Percentiles rank a stretch among this genome's conserved stretches.
These are phyloP conservation scores for Phlegmacium glaucopus DNA, from an alignment of 768 basidiomycete species.

Conservation along the genomic window DNA sequence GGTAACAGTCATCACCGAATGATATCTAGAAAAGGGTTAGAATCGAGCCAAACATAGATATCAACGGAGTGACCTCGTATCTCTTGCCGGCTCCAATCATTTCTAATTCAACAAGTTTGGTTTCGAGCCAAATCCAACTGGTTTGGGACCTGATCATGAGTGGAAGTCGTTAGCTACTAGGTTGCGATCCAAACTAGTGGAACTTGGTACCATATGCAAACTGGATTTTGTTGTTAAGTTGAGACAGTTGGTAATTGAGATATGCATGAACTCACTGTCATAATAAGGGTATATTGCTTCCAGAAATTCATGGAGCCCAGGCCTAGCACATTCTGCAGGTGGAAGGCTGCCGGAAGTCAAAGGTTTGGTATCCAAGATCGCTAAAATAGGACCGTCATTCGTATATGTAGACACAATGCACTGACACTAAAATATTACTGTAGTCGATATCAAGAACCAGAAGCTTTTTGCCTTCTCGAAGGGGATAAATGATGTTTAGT, in stretches of 20 bases:
- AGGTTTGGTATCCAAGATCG: conserved; percentile 83
- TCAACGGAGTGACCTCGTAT: conserved; percentile 53
- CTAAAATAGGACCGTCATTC: conserved; percentile 30
- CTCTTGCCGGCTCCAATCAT: conserved; percentile 71
- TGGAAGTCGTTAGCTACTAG: not conserved
- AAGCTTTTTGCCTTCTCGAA: conserved; percentile 73
- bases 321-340: conserved; percentile 78
- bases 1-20: conserved; percentile 41
- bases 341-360: conserved; percentile 79
- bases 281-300: conserved; percentile 78
- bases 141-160: conserved; percentile 66
- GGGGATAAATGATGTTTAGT: conserved; percentile 70
- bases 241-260: not conserved
- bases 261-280: conserved; percentile 47
- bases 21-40: conserved; percentile 45
- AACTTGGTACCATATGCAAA: conserved; percentile 76
- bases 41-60: not conserved
- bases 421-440: conserved; percentile 39
- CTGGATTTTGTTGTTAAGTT: conserved; percentile 19
- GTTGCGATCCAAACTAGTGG: not conserved
- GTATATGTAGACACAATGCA: conserved; percentile 13
- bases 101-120: conserved; percentile 81
- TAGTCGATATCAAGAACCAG: conserved; percentile 90
- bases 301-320: conserved; percentile 80
- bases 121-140: conserved; percentile 87